Percentiles rank a stretch among this genome's conserved stretches.
These are phyloP conservation scores for Lyophyllum shimeji DNA, from an alignment of 768 basidiomycete species.

Conservation along the genomic window DNA sequence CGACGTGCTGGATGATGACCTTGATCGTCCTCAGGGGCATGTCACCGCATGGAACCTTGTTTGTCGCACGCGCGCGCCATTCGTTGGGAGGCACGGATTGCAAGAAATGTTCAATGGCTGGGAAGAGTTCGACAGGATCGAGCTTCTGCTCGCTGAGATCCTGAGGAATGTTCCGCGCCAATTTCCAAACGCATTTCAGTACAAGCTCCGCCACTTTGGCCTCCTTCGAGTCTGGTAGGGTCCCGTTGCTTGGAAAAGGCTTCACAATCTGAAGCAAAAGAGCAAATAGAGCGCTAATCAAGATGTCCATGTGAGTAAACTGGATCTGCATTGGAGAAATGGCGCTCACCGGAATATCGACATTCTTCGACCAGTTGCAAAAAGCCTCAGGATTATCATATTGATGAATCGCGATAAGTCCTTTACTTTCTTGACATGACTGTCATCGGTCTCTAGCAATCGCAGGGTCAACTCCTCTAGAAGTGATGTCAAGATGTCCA, in stretches of 20 bases:
- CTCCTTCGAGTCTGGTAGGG: conserved; percentile 73
- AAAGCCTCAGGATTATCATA: conserved; percentile 93
- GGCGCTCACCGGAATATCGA: conserved; percentile 80
- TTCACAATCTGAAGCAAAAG: conserved; percentile 82
- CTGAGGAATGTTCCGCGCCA: conserved; percentile 91
- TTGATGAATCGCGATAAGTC: conserved; percentile 97
- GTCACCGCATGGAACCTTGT: conserved; percentile 92
- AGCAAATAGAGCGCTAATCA: conserved; percentile 70
- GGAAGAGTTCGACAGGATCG: conserved; percentile 86
- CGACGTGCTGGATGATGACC: conserved; percentile 96
- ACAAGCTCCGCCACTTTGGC: conserved; percentile 91
- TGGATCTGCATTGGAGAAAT: not conserved
- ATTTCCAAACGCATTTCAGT: conserved; percentile 96
- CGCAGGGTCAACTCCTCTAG: conserved; percentile 90
- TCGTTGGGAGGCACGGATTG: conserved; percentile 93
- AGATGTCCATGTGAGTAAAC: conserved; percentile 10
- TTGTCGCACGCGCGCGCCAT: conserved; percentile 90
- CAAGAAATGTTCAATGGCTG: conserved; percentile 91
- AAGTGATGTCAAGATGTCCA: conserved; percentile 82
- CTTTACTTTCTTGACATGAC: conserved; percentile 77
- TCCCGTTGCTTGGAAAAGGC: conserved; percentile 77
- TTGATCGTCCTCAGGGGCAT: conserved; percentile 98
- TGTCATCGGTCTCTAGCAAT: conserved; percentile 92
- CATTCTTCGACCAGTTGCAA: conserved; percentile 88
- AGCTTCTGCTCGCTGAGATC: conserved; percentile 79